Evolutionary conservation across 495 filamentous ascomycete genomes (phyloP).

Genomic region (Podospora sp.): DNA sequence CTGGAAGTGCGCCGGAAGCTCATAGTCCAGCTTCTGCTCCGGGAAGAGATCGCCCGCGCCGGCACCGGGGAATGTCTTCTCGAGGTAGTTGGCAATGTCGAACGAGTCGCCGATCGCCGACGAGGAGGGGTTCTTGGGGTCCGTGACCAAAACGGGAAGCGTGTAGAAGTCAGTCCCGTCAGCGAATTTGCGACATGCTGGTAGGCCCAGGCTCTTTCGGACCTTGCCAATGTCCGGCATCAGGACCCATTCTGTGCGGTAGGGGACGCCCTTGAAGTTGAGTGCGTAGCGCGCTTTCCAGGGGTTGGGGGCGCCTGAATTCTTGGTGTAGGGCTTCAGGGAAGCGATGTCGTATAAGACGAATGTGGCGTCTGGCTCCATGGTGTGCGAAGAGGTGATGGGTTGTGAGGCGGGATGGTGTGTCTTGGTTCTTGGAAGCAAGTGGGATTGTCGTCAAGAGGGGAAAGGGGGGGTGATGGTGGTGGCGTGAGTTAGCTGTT

Average conservation of each 20-base stretch:
- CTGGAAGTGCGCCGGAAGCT: constrained; percentile 28
- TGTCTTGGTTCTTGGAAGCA: background rate
- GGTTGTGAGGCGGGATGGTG: background rate
- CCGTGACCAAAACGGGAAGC: constrained; percentile 56
- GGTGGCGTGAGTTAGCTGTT: background rate
- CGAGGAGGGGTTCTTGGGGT: constrained; percentile 41
- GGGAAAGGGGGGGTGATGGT: background rate
- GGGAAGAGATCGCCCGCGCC: constrained; percentile 46
- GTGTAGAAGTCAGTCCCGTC: constrained; percentile 63
- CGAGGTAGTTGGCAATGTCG: constrained; percentile 62
- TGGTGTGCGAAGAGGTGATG: background rate
- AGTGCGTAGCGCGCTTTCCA: constrained; percentile 63
- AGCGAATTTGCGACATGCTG: constrained; percentile 54
- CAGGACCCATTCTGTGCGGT: constrained; percentile 53
- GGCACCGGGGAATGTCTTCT: constrained; percentile 50
- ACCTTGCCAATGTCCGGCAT: constrained; percentile 52
- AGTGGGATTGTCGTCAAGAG: background rate
- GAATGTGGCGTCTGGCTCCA: constrained; percentile 26
- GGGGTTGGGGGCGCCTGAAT: constrained; percentile 55
- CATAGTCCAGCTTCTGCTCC: constrained; percentile 30
- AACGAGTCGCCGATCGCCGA: constrained; percentile 60
- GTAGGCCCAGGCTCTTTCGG: constrained; percentile 48
- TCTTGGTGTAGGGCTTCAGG: constrained; percentile 36
- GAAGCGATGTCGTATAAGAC: constrained; percentile 62
- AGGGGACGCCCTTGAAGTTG: constrained; percentile 59